Conservation (phyloP, 2,329 filamentous ascomycete genomes). For the Pyrenophora seminiperda region DNA sequence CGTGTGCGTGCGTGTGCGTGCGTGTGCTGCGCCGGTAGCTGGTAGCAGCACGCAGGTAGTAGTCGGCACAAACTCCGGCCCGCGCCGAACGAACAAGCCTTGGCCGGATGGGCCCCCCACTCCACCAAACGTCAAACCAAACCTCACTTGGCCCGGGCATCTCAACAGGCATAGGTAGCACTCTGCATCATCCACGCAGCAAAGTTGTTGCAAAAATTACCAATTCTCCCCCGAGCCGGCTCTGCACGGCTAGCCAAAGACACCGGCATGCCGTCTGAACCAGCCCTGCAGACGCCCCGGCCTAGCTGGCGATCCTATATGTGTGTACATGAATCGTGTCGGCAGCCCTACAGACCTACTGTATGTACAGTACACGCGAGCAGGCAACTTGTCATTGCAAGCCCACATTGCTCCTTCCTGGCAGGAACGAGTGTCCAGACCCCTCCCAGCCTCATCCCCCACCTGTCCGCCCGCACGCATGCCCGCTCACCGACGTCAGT, state of each 20-base stretch:
- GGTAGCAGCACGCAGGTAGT: no score
- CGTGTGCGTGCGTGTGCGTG: no score
- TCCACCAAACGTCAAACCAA: not conserved
- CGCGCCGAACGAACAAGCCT: conserved; percentile 1
- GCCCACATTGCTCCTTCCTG: conserved; percentile 7
- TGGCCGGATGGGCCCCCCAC: not conserved
- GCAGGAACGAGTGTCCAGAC: conserved; percentile 22
- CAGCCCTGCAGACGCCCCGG: conserved; percentile 7
- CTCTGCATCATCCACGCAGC: not conserved
- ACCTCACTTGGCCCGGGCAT: not conserved
- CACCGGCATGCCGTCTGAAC: conserved; percentile 4
- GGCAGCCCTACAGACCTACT: conserved; percentile 33
- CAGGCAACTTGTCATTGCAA: conserved; percentile 1
- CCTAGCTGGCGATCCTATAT: conserved; percentile 28
- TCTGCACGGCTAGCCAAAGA: not conserved
- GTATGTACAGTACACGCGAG: no score
- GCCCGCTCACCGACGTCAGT: conserved; percentile 10
- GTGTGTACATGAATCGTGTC: conserved; percentile 23
- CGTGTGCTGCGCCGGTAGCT: no score
- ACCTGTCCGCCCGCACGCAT: no score
- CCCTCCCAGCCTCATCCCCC: conserved; percentile 14
- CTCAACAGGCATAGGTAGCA: not conserved
- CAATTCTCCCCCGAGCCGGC: not conserved
- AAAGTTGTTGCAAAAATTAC: no score
- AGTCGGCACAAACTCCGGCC: conserved; percentile 6